Conservation (phyloP, 257 asterid genomes). For the Solanum corneliomulleri region DNA sequence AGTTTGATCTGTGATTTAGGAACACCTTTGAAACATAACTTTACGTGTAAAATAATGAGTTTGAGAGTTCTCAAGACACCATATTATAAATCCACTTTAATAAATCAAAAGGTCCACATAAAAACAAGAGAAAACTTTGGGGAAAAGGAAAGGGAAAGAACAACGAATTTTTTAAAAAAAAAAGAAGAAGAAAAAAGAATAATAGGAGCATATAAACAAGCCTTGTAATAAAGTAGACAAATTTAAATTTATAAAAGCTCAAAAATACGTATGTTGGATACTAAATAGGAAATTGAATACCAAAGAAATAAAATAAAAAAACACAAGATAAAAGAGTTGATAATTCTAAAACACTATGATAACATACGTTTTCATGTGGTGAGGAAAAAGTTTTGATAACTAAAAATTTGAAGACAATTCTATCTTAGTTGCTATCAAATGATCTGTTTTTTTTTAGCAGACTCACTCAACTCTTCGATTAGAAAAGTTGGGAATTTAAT, state of each 20-base stretch:
- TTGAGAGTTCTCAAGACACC: neutral
- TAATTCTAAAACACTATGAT: neutral
- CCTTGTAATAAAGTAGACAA: neutral
- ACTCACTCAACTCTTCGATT: neutral
- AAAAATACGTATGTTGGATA: fast-evolving
- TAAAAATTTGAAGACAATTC: neutral
- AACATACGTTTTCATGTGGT: neutral
- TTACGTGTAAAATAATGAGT: too few species aligned
- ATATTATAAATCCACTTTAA: neutral
- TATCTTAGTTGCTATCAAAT: neutral
- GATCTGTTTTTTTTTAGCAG: neutral
- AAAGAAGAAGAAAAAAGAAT: neutral
- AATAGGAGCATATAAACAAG: neutral
- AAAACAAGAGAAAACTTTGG: neutral
- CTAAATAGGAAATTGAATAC: neutral
- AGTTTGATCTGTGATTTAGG: too few species aligned
- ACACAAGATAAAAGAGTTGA: neutral
- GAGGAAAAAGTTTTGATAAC: neutral
- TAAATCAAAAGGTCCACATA: neutral
- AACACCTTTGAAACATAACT: too few species aligned
- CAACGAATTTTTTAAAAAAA: neutral
- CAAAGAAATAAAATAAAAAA: neutral
- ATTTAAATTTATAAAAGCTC: neutral
- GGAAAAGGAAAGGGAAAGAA: neutral
- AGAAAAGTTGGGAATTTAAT: neutral